These are phyloP conservation scores for Westerdykella ornata DNA, from an alignment of 2,329 filamentous ascomycete genomes.

Conservation along the genomic window DNA sequence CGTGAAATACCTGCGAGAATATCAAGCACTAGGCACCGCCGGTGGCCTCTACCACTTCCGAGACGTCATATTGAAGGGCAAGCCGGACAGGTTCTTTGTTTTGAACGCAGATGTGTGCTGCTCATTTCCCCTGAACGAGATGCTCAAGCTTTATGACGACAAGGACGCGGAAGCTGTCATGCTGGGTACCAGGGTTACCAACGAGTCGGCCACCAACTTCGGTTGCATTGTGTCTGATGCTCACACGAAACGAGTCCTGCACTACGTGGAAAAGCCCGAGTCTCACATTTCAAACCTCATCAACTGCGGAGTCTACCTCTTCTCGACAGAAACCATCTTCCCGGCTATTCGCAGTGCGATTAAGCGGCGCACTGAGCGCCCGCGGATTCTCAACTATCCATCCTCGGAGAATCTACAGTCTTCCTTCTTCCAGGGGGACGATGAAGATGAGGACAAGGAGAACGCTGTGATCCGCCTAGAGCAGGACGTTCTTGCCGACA, in stretches of 20 bases:
- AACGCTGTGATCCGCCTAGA: slow-evolving; percentile 89
- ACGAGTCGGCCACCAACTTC: slow-evolving; percentile 91
- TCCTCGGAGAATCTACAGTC: slow-evolving; percentile 87
- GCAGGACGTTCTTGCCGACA: slow-evolving; percentile 91
- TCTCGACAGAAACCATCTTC: slow-evolving; percentile 92
- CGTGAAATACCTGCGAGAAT: slow-evolving; percentile 95
- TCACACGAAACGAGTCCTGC: slow-evolving; percentile 89
- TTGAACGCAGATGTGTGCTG: slow-evolving; percentile 98
- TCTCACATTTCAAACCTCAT: slow-evolving; percentile 96
- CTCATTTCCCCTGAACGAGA: slow-evolving; percentile 91
- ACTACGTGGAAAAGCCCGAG: slow-evolving; percentile 99
- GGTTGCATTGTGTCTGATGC: slow-evolving; percentile 94
- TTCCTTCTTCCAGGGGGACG: slow-evolving; percentile 53
- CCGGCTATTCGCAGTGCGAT: slow-evolving; percentile 90
- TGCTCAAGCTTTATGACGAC: slow-evolving; percentile 90
- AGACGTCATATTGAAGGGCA: slow-evolving; percentile 94
- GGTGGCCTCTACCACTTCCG: slow-evolving; percentile 98
- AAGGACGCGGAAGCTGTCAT: slow-evolving; percentile 96
- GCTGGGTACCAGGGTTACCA: slow-evolving; percentile 81
- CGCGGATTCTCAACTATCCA: slow-evolving; percentile 87
- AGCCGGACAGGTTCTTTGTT: slow-evolving; percentile 91
- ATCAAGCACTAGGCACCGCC: slow-evolving; percentile 90
- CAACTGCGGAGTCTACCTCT: slow-evolving; percentile 98
- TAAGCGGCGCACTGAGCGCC: slow-evolving; percentile 88
- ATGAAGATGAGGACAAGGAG: slow-evolving; percentile 67